phyloP scores from a whole-genome alignment of 2,329 filamentous ascomycete genomes.

The Aspergillus quadrilineatus region DNA sequence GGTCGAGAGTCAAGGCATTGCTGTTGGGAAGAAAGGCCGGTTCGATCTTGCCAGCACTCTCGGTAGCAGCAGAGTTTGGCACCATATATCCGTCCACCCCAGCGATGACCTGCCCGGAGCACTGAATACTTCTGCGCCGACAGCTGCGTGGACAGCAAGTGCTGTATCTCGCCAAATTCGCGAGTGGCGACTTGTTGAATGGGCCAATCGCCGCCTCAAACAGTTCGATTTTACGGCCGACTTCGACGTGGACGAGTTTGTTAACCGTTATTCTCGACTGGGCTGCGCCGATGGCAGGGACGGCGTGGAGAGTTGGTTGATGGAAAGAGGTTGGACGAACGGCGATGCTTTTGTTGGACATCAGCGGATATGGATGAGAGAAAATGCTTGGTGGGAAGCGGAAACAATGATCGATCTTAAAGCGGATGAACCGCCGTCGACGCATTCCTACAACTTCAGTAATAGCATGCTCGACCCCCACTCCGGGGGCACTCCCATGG shows the following conservation, averaged over 20 bases:
- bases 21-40: conserved; percentile 72
- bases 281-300: conserved; percentile 89
- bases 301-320: conserved; percentile 88
- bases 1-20: conserved; percentile 72
- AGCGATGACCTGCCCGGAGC: conserved; percentile 79
- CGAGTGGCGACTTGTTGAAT: conserved; percentile 90
- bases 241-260: conserved; percentile 92
- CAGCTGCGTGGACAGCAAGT: conserved; percentile 89
- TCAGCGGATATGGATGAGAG: conserved; percentile 93
- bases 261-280: conserved; percentile 73
- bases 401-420: conserved; percentile 94
- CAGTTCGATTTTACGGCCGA: conserved; percentile 94
- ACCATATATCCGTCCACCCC: conserved; percentile 86
- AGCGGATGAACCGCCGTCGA: conserved; percentile 52
- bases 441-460: conserved; percentile 52
- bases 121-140: conserved; percentile 67
- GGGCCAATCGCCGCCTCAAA: conserved; percentile 90
- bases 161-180: conserved; percentile 89
- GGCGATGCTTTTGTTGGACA: conserved; percentile 89
- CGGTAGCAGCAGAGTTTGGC: conserved; percentile 87
- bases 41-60: conserved; percentile 74
- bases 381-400: conserved; percentile 95
- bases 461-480: conserved; percentile 67
- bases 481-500: conserved; percentile 55
- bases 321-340: conserved; percentile 97